Percentiles rank a stretch among this genome's conserved stretches.
These are phyloP conservation scores for Onygenales sp. DNA, from an alignment of 2,329 filamentous ascomycete genomes.

Conservation along the genomic window DNA sequence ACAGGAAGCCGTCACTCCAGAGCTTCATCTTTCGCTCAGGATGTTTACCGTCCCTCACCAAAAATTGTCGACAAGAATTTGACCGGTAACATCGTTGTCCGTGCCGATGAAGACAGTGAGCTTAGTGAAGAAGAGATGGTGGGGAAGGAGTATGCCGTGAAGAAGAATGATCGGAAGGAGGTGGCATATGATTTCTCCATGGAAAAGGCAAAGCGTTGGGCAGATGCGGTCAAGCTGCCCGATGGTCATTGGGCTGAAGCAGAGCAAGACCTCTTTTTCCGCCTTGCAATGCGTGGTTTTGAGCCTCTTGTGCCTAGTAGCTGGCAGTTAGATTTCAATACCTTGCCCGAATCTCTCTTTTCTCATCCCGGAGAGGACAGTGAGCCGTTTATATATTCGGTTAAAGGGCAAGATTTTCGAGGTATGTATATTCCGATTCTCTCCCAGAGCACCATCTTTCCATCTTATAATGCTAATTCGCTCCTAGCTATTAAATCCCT, in stretches of 20 bases:
- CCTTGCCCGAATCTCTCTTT: conserved; percentile 45
- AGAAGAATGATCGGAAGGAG: conserved; percentile 15
- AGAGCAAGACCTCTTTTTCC: conserved; percentile 44
- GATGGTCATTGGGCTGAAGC: conserved; percentile 41
- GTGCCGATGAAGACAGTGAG: conserved; percentile 10
- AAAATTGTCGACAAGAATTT: conserved; percentile 8
- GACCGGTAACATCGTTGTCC: conserved; percentile 4
- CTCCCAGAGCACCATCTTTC: neutral
- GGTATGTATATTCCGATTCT: conserved; percentile 20
- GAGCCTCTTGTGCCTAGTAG: conserved; percentile 45
- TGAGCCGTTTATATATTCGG: conserved; percentile 37
- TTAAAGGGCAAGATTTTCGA: conserved; percentile 35
- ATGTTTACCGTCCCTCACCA: conserved; percentile 6
- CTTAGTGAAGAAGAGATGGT: conserved; percentile 11
- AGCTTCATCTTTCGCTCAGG: neutral
- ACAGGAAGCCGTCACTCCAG: neutral
- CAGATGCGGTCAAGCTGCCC: conserved; percentile 30
- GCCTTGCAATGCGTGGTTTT: conserved; percentile 45
- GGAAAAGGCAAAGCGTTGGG: conserved; percentile 26
- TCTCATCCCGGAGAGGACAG: conserved; percentile 23
- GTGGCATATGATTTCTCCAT: conserved; percentile 19
- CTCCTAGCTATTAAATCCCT: conserved; percentile 41
- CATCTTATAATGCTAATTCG: neutral
- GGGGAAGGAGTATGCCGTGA: conserved; percentile 8
- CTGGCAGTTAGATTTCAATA: conserved; percentile 46